Evolutionary conservation across 768 basidiomycete genomes (phyloP).

Genomic region (Pisolithus marmoratus): DNA sequence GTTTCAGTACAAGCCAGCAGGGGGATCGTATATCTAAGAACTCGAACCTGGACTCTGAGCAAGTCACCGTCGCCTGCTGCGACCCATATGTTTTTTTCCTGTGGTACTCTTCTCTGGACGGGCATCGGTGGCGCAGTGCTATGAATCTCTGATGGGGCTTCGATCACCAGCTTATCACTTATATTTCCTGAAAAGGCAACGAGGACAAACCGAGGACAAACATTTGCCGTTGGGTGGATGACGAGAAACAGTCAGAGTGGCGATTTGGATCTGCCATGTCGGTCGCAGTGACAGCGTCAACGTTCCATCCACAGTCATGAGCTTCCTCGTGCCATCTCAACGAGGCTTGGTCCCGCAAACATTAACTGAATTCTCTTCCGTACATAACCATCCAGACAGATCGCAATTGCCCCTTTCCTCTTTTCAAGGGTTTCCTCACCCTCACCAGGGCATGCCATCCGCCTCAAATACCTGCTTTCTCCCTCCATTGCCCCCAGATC

Average conservation of each 20-base stretch:
- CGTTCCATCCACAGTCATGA: slow-evolving; percentile 25
- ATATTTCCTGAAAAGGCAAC: too few relatives aligned
- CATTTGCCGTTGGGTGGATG: too few relatives aligned
- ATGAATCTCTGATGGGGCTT: too few relatives aligned
- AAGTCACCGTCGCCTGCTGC: slow-evolving; percentile 90
- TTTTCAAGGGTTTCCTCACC: slow-evolving; percentile 31
- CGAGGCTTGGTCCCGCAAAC: slow-evolving; percentile 26
- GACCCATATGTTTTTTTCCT: slow-evolving; percentile 76
- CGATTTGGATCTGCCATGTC: too few relatives aligned
- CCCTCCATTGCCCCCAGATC: slow-evolving; percentile 31
- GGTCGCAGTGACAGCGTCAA: slow-evolving; percentile 5
- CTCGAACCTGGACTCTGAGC: slow-evolving; percentile 58
- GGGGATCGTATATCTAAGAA: neutral
- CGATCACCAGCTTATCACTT: too few relatives aligned
- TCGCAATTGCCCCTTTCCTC: slow-evolving; percentile 35
- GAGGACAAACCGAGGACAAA: too few relatives aligned
- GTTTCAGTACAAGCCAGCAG: slow-evolving; percentile 2
- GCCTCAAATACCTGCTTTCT: slow-evolving; percentile 23
- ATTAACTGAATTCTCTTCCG: slow-evolving; percentile 19
- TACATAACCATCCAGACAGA: slow-evolving; percentile 30
- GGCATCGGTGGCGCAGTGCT: slow-evolving; percentile 31
- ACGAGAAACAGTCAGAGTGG: too few relatives aligned
- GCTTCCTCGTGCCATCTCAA: slow-evolving; percentile 31
- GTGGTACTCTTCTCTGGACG: slow-evolving; percentile 22
- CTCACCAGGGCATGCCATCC: slow-evolving; percentile 27